A percentile compares a stretch with the other conserved stretches of the same genome.
These are phyloP conservation scores for Primulina eburnea DNA, from an alignment of 257 asterid species.

Conservation along the genomic window DNA sequence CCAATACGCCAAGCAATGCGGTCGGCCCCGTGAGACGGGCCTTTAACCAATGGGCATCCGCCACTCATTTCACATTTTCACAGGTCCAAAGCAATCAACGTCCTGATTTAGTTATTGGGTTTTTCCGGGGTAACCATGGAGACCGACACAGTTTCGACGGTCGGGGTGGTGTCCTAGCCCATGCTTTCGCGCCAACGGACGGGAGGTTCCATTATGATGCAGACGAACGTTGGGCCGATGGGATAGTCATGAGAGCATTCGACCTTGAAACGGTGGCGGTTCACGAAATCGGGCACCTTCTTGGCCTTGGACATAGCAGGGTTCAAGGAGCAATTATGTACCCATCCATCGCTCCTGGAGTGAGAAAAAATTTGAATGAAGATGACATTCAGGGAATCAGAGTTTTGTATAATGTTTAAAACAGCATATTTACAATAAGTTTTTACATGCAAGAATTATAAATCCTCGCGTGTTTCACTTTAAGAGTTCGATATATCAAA, in stretches of 20 bases:
- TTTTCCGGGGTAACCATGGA: constrained; percentile 19
- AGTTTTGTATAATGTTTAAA: constrained; percentile 18
- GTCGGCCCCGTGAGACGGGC: constrained; percentile 10
- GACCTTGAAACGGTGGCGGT: constrained; percentile 25
- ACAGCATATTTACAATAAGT: too few species aligned
- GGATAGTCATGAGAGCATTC: neutral
- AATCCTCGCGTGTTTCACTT: too few species aligned
- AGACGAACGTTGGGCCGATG: constrained; percentile 18
- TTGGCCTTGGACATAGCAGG: constrained; percentile 31
- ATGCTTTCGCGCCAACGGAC: constrained; percentile 21
- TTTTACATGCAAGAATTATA: too few species aligned
- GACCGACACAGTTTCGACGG: constrained; percentile 26
- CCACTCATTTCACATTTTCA: constrained; percentile 19
- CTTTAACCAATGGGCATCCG: constrained; percentile 22
- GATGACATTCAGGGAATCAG: constrained; percentile 31
- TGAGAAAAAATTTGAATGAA: neutral
- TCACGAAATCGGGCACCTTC: constrained; percentile 33
- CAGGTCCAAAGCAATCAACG: neutral
- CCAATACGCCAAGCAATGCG: neutral
- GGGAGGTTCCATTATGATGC: constrained; percentile 29
- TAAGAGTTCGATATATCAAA: too few species aligned
- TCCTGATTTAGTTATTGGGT: constrained; percentile 24
- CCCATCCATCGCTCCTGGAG: neutral
- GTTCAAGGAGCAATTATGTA: constrained; percentile 21
- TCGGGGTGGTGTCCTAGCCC: constrained; percentile 24